These are phyloP conservation scores for Gossypium davidsonii DNA, from an alignment of 441 rosid genomes.

Conservation along the genomic window DNA sequence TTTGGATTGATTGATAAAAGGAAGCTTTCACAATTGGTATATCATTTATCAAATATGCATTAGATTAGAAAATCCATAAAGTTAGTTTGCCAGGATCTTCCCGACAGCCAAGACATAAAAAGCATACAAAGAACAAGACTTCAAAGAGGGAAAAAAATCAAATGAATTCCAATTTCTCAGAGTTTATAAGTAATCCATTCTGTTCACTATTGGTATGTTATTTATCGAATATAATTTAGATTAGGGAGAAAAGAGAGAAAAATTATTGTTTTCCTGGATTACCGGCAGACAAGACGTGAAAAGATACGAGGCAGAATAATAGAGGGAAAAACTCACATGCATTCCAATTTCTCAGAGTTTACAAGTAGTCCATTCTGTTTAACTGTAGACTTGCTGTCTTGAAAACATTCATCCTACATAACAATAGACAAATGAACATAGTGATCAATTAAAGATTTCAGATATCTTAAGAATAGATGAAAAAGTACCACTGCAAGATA, in stretches of 20 bases:
- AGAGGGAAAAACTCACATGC: slow-evolving; percentile 20
- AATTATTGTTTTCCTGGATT: no score
- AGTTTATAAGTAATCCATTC: slow-evolving; percentile 21
- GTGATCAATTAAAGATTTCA: not conserved
- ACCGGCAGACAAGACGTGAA: not conserved
- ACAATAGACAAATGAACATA: not conserved
- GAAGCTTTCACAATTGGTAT: not conserved
- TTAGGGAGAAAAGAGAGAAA: no score
- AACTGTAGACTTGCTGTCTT: slow-evolving; percentile 22
- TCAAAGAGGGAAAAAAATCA: slow-evolving; percentile 15
- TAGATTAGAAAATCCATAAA: not conserved
- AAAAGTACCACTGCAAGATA: not conserved
- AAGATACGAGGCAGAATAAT: slow-evolving; percentile 8
- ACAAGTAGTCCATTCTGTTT: slow-evolving; percentile 19
- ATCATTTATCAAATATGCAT: not conserved
- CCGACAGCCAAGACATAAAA: slow-evolving; percentile 4
- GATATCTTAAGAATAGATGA: not conserved
- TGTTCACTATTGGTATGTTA: not conserved
- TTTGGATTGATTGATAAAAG: not conserved
- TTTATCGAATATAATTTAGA: no score
- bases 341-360: slow-evolving; percentile 23
- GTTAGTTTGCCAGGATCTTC: not conserved
- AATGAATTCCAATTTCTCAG: slow-evolving; percentile 22
- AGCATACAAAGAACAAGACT: not conserved
- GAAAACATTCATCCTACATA: slow-evolving; percentile 29